These are phyloP conservation scores for Rhodotorula sp. DNA, from an alignment of 1,284 basidiomycete species.

Conservation along the genomic window DNA sequence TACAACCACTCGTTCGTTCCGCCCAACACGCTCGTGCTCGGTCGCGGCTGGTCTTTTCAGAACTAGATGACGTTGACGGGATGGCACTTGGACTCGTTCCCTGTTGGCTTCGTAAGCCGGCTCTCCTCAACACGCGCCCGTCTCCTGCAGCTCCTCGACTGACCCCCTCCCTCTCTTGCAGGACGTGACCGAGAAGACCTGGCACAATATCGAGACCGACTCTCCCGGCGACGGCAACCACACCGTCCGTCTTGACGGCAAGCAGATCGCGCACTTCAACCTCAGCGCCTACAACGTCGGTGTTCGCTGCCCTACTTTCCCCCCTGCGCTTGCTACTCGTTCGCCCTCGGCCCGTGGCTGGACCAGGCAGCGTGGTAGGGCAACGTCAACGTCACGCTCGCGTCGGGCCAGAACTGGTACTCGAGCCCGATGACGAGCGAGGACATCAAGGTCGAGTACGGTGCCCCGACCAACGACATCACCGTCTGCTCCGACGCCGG, in stretches of 20 bases:
- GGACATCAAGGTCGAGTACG: conserved; percentile 10
- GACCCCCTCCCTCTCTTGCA: too few species aligned
- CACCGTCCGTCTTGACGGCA: conserved; percentile 14
- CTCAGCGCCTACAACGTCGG: conserved; percentile 8
- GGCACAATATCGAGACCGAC: conserved; percentile 15
- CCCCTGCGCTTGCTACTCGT: conserved; percentile 6
- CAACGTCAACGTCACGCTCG: conserved; percentile 12
- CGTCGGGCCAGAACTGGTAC: conserved; percentile 7
- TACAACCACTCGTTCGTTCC: conserved; percentile 16
- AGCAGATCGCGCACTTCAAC: conserved; percentile 21
- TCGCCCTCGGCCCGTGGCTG: conserved; percentile 18
- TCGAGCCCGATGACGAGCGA: conserved; percentile 13
- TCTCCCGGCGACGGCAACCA: conserved; percentile 7
- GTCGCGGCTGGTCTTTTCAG: conserved; percentile 13
- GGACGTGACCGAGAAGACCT: conserved; percentile 8
- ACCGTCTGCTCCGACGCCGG: conserved; percentile 14
- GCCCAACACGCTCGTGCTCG: conserved; percentile 13
- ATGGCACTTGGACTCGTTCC: conserved; percentile 3
- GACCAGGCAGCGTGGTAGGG: conserved; percentile 19
- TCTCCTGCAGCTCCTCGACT: too few species aligned
- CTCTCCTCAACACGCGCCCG: too few species aligned
- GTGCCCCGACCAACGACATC: background rate
- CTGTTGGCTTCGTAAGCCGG: background rate
- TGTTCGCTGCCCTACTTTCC: conserved; percentile 4
- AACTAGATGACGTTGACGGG: conserved; percentile 11